Base-by-base conservation (phyloP, 148 eudicot genomes). In the Rhododendron ferrugineum region DNA sequence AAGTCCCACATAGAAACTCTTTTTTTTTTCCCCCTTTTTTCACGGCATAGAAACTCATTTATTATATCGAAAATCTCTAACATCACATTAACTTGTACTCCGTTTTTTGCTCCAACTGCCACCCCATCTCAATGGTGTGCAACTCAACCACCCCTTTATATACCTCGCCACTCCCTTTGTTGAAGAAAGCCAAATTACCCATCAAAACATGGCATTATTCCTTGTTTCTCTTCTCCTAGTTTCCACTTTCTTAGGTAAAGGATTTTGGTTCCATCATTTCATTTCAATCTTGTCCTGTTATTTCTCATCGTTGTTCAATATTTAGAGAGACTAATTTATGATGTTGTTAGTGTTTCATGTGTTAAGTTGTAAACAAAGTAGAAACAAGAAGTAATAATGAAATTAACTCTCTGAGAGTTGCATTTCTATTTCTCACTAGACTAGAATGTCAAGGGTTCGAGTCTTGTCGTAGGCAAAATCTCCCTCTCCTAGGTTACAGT, bases 141-240 rank as follows among this genome's bases (percentile, higher is more conserved):
- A 30, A 70, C 14, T 32, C 37, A 70, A 70, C 40, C 75, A 15
- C 0, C 40, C 75, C 75, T 70, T 68, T 70, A 70, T 70, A 70
- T 14, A 30, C 75, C 20, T 26, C 73, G 26, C 32, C 34, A 14
- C 20, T 5, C 20, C 37, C 40, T 70, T 14, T 30, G 37, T 30
- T 70, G 7, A 70, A 70, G 7, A 70, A 26, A 13, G 44, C 40
- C 75, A 30, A 70, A 4, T 70, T 70, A 70, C 75, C 40, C 36
- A 32, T 32, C 68, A 60, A 40, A 40, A 14, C 49, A 81, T 81
- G 84, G 72, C 73, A 23, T 81, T 81, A 1, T 60, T 32, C 73
- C 84, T 58, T 81, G 13, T 81, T 11, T 36, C 42, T 13, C 68
- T 81, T 37, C 11, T 81, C 73, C 84, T 81, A 60, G 73, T 60